Conservation (phyloP, 2,329 filamentous ascomycete genomes). For the Rhynchosporium secalis region DNA sequence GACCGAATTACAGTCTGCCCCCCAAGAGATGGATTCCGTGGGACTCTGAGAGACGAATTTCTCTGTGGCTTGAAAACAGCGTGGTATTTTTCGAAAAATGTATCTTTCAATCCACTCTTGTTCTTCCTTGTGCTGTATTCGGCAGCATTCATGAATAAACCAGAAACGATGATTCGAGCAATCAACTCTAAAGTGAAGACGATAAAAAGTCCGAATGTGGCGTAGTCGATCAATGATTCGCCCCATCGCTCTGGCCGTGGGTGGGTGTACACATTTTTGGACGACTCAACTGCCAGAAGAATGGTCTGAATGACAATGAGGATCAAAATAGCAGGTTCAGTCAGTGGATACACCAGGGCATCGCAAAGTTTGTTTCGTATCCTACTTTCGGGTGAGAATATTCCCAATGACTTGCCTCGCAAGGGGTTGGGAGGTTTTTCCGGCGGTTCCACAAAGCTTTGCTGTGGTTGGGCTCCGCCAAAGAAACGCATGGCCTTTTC, state of each 20-base stretch:
- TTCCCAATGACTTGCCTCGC: slow-evolving; percentile 79
- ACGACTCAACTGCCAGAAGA: slow-evolving; percentile 82
- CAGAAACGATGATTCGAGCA: slow-evolving; percentile 86
- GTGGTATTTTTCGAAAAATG: slow-evolving; percentile 73
- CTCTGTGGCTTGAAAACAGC: slow-evolving; percentile 80
- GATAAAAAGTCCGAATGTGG: slow-evolving; percentile 78
- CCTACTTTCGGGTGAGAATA: slow-evolving; percentile 77
- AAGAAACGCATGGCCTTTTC: slow-evolving; percentile 38
- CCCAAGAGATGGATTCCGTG: slow-evolving; percentile 29
- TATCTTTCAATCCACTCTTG: slow-evolving; percentile 70
- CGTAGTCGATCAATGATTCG: slow-evolving; percentile 43
- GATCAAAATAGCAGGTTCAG: slow-evolving; percentile 81
- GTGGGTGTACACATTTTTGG: slow-evolving; percentile 65
- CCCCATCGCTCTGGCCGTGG: slow-evolving; percentile 67
- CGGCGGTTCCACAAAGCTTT: slow-evolving; percentile 26
- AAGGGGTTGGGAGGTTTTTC: slow-evolving; percentile 69
- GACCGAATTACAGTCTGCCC: slow-evolving; percentile 35
- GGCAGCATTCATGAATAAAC: slow-evolving; percentile 83
- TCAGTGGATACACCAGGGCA: slow-evolving; percentile 79
- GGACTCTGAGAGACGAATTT: slow-evolving; percentile 44
- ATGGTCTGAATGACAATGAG: slow-evolving; percentile 87
- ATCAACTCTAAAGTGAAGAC: slow-evolving; percentile 87
- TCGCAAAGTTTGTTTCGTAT: slow-evolving; percentile 77
- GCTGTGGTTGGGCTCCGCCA: slow-evolving; percentile 26
- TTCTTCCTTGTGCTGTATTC: slow-evolving; percentile 92